Base-by-base conservation (phyloP, 345 rosid genomes). In the Eutrema heterophyllum region DNA sequence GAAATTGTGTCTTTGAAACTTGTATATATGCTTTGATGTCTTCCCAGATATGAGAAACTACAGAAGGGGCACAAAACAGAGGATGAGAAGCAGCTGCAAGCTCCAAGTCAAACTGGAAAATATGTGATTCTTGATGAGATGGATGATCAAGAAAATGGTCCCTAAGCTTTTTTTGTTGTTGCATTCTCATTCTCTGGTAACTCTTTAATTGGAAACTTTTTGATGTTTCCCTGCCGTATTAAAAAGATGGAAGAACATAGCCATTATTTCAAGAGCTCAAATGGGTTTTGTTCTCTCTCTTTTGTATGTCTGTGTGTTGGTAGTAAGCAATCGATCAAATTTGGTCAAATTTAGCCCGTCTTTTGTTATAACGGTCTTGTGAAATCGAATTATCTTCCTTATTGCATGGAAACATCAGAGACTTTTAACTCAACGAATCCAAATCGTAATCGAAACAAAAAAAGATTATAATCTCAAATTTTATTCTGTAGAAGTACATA, bases 121-220 rank as follows among this genome's bases (percentile, higher is more conserved):
- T 95, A 95, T 79, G 96, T 88, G 70, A 95, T 91, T 75, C 90
- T 94, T 30, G 96, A 94, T 80, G 96, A 91, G 81, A 78, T 80
- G 81, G 92, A 91, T 67, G 97, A 87, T 80, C 82, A 69, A 63
- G 97, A 86, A 15, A 81, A 84, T 68, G 75, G 26, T 16, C 67
- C 67, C 54, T 84, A 83, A 86, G 48, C 11, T 45, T 75, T 54
- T 40, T 52, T 64, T 41, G 33, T 13, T 21, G 41, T 43, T 67
- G 55, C 74, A 61, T 40, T 43, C 69, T 36, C 41, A 35, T 44
- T 35, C 36, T 39, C 43, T 48, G 67, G 61, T 66, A 44, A 70
- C 45, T 16, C 55, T 45, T 33, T 55, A 36, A 27, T 56, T 21
- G 73, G 73, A 41, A 41, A n/a, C n/a, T 15, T 33, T 71, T 24